phyloP scores from a whole-genome alignment of 202 grass and related monocot species.

The Panicum hallii region DNA sequence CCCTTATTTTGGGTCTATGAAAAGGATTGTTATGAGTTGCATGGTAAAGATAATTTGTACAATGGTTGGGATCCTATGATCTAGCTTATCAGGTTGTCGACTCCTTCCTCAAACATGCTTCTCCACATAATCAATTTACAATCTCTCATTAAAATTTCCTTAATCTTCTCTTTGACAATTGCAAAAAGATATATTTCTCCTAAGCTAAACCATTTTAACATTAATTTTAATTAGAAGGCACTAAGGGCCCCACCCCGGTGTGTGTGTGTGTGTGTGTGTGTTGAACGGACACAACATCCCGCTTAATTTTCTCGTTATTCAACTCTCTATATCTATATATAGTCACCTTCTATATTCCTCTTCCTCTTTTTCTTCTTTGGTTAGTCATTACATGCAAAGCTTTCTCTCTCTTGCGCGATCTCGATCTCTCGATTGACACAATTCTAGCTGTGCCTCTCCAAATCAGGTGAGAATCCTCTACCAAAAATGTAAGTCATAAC shows the following conservation, averaged over 20 bases:
- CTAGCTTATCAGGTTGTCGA: too few species aligned
- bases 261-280: too few species aligned
- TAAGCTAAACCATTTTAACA: not conserved
- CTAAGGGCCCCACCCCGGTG: not conserved
- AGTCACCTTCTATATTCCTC: not conserved
- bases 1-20: too few species aligned
- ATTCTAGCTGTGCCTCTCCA: not conserved
- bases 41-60: too few species aligned
- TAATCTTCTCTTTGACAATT: not conserved
- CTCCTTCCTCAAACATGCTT: too few species aligned
- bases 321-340: conserved; percentile 15
- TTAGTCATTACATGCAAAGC: not conserved
- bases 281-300: not conserved
- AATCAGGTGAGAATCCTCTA: conserved; percentile 27
- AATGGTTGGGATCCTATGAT: too few species aligned
- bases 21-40: too few species aligned
- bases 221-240: not conserved
- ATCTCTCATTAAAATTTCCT: not conserved
- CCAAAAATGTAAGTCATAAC: not conserved
- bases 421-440: not conserved
- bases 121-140: not conserved
- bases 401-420: not conserved
- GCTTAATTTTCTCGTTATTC: not conserved
- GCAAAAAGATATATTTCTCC: not conserved
- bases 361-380: conserved; percentile 30